Percentiles rank a stretch among this genome's conserved stretches.
Evolutionary conservation across 2,329 filamentous ascomycete genomes (phyloP).

Genomic region (Ophiosphaerella narmari): DNA sequence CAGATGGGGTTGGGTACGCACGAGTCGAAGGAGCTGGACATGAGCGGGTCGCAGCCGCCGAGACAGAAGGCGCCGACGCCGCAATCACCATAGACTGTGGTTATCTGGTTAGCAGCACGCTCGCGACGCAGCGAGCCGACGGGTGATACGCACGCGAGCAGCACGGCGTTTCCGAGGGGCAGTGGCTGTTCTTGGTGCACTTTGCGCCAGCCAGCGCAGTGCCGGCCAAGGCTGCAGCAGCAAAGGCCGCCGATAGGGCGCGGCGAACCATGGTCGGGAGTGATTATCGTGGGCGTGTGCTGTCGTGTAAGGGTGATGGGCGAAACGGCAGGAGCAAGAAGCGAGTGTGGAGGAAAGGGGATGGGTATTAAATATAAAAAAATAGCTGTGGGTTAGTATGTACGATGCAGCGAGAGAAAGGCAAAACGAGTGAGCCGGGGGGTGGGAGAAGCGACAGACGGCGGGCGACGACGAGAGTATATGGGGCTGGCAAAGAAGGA

Average conservation of each 20-base stretch:
- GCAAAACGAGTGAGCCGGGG: slow-evolving; percentile 7
- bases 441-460: neutral
- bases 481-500: neutral
- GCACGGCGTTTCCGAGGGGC: slow-evolving; percentile 63
- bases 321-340: slow-evolving; percentile 30
- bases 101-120: slow-evolving; percentile 23
- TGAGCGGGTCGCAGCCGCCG: slow-evolving; percentile 88
- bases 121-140: neutral
- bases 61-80: slow-evolving; percentile 94
- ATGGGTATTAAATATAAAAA: slow-evolving; percentile 1
- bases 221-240: slow-evolving; percentile 31
- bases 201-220: slow-evolving; percentile 38
- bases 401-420: slow-evolving; percentile 2
- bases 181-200: slow-evolving; percentile 59
- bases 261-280: slow-evolving; percentile 35
- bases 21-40: slow-evolving; percentile 80
- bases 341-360: slow-evolving; percentile 26
- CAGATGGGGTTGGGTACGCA: slow-evolving; percentile 87
- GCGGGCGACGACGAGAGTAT: neutral
- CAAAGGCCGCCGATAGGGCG: slow-evolving; percentile 33
- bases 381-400: slow-evolving; percentile 1
- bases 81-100: slow-evolving; percentile 84
- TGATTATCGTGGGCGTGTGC: slow-evolving; percentile 14
- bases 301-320: slow-evolving; percentile 40
- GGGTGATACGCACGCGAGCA: slow-evolving; percentile 43